Conservation (phyloP, 495 filamentous ascomycete genomes). For the Lineolata rhizophorae region DNA sequence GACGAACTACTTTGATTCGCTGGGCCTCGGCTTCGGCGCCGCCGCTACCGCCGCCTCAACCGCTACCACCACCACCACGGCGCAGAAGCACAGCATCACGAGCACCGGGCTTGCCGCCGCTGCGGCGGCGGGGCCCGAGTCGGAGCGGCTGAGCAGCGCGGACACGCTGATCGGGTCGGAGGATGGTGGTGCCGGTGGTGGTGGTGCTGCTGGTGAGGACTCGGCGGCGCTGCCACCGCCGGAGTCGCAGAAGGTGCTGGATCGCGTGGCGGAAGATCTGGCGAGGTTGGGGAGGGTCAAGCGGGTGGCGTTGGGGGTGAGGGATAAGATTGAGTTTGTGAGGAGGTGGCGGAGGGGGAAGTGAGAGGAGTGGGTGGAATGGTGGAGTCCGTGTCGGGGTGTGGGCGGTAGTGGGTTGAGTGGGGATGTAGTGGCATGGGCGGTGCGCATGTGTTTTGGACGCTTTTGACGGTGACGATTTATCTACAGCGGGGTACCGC, state of each 20-base stretch:
- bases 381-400: no score
- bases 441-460: no score
- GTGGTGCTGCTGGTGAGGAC: conserved; percentile 11
- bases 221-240: conserved; percentile 19
- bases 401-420: no score
- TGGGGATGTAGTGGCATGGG: no score
- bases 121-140: no score
- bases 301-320: conserved; percentile 60
- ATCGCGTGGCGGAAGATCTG: conserved; percentile 61
- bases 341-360: conserved; percentile 29
- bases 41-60: no score
- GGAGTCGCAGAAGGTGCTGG: conserved; percentile 30
- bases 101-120: no score
- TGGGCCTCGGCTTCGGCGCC: conserved; percentile 9
- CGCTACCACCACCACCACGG: background rate
- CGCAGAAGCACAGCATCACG: background rate
- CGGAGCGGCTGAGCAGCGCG: conserved; percentile 10
- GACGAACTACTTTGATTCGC: conserved; percentile 28
- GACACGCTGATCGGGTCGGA: conserved; percentile 15
- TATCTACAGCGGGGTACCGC: no score
- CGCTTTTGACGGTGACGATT: no score
- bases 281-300: conserved; percentile 84
- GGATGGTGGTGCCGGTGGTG: conserved; percentile 2
- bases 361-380: no score
- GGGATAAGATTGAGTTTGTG: conserved; percentile 68